Evolutionary conservation across 345 rosid genomes (phyloP), one percentile per base, ranked within the genome.

Genomic region (Cardiospermum halicacabum): DNA sequence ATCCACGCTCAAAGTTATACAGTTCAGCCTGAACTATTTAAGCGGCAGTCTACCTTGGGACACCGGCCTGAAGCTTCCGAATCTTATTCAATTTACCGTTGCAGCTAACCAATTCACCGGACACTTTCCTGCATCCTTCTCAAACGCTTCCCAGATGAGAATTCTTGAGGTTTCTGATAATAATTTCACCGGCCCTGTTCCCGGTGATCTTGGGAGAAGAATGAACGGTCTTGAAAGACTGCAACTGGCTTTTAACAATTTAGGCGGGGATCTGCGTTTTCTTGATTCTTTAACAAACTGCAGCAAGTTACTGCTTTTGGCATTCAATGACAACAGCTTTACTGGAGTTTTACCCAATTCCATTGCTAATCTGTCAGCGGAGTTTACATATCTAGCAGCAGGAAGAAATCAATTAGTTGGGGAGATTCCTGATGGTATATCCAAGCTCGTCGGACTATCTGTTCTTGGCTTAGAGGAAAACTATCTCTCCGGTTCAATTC

Each of bases 41-140:
- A 43, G 55, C 1, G 73, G 68, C 0, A 37, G 31, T 24, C 57
- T 75, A 9, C 67, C 72, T 2, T 53, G 47, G 13, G 60, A 66
- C 32, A 61, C 59, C 11, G 71, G 66, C 49, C 28, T 58, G 11
- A 39, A 70, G 19, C 58, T 71, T 31, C 71, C 61, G 5, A 56
- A 72, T 6, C 67, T 64, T 40, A 43, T 58, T 3, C 0, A 15
- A 4, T 22, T 62, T 1, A 30, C 53, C 62, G n/a, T 72, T 10
- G 75, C 71, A 32, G 30, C 1, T 2, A 75, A 82, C 18, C 37
- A 37, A 30, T 55, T 82, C 25, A 66, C 39, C 0, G 84, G 84
- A 11, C 9, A 21, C 10, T 69, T 79, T 21, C 79, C 81, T 24
- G 26, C 13, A 11, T 56, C 77, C 4, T 7, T 80, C 10, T 26